Evolutionary conservation across 306 rosid species (phyloP).

Genomic region (Gastrolobium villosum): DNA sequence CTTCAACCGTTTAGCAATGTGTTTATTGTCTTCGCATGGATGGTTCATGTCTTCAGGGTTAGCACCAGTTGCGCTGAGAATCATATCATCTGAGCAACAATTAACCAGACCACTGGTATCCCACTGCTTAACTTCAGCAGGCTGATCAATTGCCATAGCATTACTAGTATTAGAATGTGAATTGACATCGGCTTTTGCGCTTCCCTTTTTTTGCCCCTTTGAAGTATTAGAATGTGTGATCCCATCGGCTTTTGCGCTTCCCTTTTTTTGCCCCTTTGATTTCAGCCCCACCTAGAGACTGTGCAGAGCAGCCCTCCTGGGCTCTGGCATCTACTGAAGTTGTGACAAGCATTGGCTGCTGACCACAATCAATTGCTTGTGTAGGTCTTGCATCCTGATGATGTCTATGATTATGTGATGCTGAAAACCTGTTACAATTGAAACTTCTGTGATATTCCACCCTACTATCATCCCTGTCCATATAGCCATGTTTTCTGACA

Average conservation of each 20-base stretch:
- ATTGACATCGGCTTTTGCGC: too few species aligned
- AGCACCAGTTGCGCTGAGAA: slow-evolving; percentile 64
- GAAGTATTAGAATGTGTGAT: too few species aligned
- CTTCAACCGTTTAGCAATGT: slow-evolving; percentile 59
- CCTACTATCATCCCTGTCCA: slow-evolving; percentile 77
- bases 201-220: too few species aligned
- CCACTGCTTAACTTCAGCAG: slow-evolving; percentile 54
- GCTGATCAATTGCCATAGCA: slow-evolving; percentile 48
- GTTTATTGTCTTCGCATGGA: slow-evolving; percentile 50
- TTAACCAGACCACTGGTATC: slow-evolving; percentile 51
- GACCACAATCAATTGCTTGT: slow-evolving; percentile 67
- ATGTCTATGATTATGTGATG: slow-evolving; percentile 60
- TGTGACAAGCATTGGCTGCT: slow-evolving; percentile 56
- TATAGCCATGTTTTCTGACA: slow-evolving; percentile 62
- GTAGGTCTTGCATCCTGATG: slow-evolving; percentile 73
- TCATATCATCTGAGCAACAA: slow-evolving; percentile 60
- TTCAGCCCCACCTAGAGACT: slow-evolving; percentile 52
- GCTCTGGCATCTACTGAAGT: slow-evolving; percentile 54
- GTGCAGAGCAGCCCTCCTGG: slow-evolving; percentile 64
- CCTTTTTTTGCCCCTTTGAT: slow-evolving; percentile 62
- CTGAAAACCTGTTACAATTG: slow-evolving; percentile 63
- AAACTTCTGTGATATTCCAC: slow-evolving; percentile 70
- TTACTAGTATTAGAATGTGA: slow-evolving; percentile 47
- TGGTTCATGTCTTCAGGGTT: slow-evolving; percentile 52
- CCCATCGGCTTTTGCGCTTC: slow-evolving; percentile 99